Base-by-base conservation (phyloP, 2,329 filamentous ascomycete species). In the Pestalotiopsis fici region DNA sequence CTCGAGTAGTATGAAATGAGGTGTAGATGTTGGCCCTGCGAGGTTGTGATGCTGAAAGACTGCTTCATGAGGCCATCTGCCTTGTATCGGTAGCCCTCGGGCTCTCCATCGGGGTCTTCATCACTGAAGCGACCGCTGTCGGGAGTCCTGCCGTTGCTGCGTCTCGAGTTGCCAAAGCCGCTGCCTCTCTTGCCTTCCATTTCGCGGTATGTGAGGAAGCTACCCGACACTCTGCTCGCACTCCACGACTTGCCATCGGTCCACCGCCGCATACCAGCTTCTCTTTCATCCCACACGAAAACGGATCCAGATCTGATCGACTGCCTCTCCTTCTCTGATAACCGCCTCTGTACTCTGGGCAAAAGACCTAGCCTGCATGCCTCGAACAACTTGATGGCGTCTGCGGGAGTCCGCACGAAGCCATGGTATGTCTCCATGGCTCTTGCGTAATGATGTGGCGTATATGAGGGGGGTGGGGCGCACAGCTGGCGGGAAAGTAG, bases 211-310 rank as follows among this genome's bases (percentile, higher is more conserved):
- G 96, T 98, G 68, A 99, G 82, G 79, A 99, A 99, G 83, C 96
- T 98, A 64, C 96, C 96, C 0, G 95, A 98, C 0, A 99, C 96
- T 70, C 96, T 90, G 82, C 95, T 98, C 39, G 96, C 96, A 77
- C 95, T 98, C 96, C 96, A 99, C 43, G 95, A 98, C 80, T 99
- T 99, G 66, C 96, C 96, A 75, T 99, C 96, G 0, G 96, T 99
- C 96, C 96, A 99, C 80, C 96, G 87, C 76, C 96, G 88, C 96
- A 99, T 99, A 72, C 96, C 96, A 12, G 96, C 96, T 83, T 99
- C 96, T 74, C 95, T 87, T 84, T 99, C 96, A 79, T 99, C 96
- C 96, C 96, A 99, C n/a, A 99, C 96, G 76, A 98, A 99, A 3
- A 99, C 95, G 0, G 96, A 99, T 56, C 96, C 96, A 0, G 95